These are phyloP conservation scores for Chalaropsis ovoidea DNA, from an alignment of 2,329 filamentous ascomycete genomes.

Conservation along the genomic window DNA sequence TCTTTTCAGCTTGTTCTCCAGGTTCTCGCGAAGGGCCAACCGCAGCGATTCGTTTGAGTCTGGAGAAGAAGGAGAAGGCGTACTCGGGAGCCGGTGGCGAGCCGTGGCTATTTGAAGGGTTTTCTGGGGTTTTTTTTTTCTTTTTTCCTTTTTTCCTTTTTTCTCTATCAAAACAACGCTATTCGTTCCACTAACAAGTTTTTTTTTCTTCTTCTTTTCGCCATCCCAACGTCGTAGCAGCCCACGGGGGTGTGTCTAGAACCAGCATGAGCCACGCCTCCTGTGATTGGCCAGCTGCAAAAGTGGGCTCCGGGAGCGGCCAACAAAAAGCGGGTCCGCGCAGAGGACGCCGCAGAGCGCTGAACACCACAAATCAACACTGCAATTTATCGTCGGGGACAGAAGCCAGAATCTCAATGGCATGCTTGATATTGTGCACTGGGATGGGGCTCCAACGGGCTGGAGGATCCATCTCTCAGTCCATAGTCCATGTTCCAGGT, in stretches of 20 bases:
- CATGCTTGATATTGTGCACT: neutral
- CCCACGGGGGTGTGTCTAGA: conserved; percentile 19
- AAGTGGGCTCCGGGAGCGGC: conserved; percentile 22
- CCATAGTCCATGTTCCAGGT: neutral
- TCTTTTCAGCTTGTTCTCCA: conserved; percentile 26
- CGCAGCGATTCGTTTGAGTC: conserved; percentile 24
- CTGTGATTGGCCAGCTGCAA: conserved; percentile 15
- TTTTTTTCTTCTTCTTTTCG: conserved; percentile 5
- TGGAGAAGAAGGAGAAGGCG: conserved; percentile 19
- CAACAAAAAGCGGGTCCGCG: conserved; percentile 7
- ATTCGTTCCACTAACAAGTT: neutral
- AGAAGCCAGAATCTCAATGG: neutral
- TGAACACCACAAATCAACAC: neutral
- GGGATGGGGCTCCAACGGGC: neutral
- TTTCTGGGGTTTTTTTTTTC: neutral
- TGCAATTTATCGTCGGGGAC: neutral
- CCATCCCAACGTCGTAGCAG: conserved; percentile 6
- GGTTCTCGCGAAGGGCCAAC: conserved; percentile 25
- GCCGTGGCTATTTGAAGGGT: conserved; percentile 19
- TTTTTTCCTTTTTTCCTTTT: neutral
- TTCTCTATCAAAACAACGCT: neutral
- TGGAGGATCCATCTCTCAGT: neutral
- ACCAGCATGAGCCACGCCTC: neutral
- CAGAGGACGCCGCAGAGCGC: neutral
- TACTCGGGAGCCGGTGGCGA: conserved; percentile 16